Conservation (phyloP, 345 rosid species). For the Geranium rotundifolium region DNA sequence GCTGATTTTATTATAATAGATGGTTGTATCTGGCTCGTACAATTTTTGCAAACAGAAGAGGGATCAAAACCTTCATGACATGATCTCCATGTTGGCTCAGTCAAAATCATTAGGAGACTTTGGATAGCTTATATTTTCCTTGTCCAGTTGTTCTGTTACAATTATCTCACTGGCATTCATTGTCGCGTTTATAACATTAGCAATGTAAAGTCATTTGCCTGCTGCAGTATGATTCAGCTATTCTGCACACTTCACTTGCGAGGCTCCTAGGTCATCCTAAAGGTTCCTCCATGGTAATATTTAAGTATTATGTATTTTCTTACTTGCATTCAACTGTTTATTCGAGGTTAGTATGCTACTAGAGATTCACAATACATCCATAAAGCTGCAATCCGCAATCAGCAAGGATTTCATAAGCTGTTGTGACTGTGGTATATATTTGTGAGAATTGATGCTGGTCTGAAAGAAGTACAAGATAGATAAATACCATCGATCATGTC, state of each 20-base stretch:
- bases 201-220: conserved; percentile 4
- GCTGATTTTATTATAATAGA: no score
- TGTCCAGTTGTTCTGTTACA: no score
- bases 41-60: no score
- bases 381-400: conserved; percentile 17
- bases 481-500: not conserved
- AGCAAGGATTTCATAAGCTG: not conserved
- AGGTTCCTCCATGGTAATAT: conserved; percentile 37
- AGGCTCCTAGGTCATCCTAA: conserved; percentile 77
- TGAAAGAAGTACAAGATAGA: conserved; percentile 4
- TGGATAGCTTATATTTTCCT: no score
- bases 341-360: not conserved
- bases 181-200: not conserved
- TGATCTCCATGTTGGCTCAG: no score
- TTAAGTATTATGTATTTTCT: not conserved
- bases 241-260: conserved; percentile 74
- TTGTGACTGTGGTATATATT: not conserved
- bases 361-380: not conserved
- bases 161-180: not conserved
- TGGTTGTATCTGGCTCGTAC: no score
- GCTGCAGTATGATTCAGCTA: conserved; percentile 37
- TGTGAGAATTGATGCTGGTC: not conserved
- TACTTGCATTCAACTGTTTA: conserved; percentile 5
- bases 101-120: no score
- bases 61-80: no score